A percentile compares a stretch with the other conserved stretches of the same genome.
phyloP scores from a whole-genome alignment of 495 filamentous ascomycete species.

The Neurospora sp. region DNA sequence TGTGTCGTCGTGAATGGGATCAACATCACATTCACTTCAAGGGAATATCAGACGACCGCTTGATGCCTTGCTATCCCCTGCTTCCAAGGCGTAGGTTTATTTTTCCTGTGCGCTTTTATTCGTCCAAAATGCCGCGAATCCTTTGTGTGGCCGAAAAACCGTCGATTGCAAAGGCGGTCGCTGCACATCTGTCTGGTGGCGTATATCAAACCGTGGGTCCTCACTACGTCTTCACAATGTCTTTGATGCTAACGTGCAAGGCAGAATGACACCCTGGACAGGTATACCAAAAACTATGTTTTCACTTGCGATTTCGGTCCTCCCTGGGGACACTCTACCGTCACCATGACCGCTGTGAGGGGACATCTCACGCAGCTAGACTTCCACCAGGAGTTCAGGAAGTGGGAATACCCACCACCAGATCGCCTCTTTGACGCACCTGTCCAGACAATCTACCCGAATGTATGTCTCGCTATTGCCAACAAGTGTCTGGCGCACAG shows the following conservation, averaged over 20 bases:
- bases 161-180: constrained; percentile 89
- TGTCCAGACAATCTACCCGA: constrained; percentile 52
- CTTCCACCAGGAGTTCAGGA: constrained; percentile 58
- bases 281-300: constrained; percentile 86
- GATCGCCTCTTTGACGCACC: constrained; percentile 73
- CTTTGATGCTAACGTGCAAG: neutral
- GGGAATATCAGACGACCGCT: neutral
- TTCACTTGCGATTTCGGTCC: constrained; percentile 79
- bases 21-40: neutral
- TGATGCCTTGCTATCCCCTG: neutral
- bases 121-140: constrained; percentile 39
- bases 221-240: neutral
- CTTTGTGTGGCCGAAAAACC: constrained; percentile 97
- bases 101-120: neutral
- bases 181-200: constrained; percentile 75
- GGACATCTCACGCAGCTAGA: constrained; percentile 73
- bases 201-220: constrained; percentile 54
- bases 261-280: constrained; percentile 47
- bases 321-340: constrained; percentile 71
- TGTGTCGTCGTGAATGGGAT: neutral
- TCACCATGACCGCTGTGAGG: constrained; percentile 85
- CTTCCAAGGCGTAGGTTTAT: neutral
- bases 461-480: constrained; percentile 37
- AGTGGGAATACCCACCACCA: constrained; percentile 74
- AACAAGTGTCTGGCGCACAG: neutral